Percentiles rank a stretch among this genome's conserved stretches.
Conservation (phyloP, 1,284 basidiomycete genomes). For the Leccinum fuscescens region DNA sequence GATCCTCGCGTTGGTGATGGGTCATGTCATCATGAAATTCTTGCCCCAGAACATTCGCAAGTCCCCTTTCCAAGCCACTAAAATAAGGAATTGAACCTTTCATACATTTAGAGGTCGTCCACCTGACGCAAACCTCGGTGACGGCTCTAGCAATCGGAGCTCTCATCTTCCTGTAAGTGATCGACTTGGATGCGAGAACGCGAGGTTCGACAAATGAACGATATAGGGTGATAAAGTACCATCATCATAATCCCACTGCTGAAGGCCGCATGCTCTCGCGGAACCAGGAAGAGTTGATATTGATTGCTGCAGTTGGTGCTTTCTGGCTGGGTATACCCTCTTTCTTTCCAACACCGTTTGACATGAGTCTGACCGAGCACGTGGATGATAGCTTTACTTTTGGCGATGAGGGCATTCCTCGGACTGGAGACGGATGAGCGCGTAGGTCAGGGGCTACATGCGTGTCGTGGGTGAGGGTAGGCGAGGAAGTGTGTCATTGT, state of each 20-base stretch:
- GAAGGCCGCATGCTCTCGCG: slow-evolving; percentile 57
- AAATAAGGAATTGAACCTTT: slow-evolving; percentile 6
- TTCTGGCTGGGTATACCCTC: slow-evolving; percentile 66
- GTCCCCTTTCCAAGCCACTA: slow-evolving; percentile 19
- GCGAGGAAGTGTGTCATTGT: too few species aligned
- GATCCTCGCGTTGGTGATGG: slow-evolving; percentile 33
- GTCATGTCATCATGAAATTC: slow-evolving; percentile 34
- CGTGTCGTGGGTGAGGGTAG: too few species aligned
- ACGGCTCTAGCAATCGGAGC: slow-evolving; percentile 62
- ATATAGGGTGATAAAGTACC: slow-evolving; percentile 54
- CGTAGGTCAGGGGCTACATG: too few species aligned
- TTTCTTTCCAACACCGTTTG: neutral
- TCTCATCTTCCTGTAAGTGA: slow-evolving; percentile 60
- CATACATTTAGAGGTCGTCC: slow-evolving; percentile 53
- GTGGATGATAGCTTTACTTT: slow-evolving; percentile 36
- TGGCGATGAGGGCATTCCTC: slow-evolving; percentile 45
- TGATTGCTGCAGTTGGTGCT: slow-evolving; percentile 67
- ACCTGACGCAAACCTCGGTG: slow-evolving; percentile 69
- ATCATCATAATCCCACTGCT: slow-evolving; percentile 45
- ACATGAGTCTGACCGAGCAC: slow-evolving; percentile 7
- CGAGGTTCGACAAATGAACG: slow-evolving; percentile 1
- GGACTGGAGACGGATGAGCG: too few species aligned
- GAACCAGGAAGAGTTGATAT: slow-evolving; percentile 65
- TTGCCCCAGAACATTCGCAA: slow-evolving; percentile 45
- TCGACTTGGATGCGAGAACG: neutral